Percentiles rank a stretch among this genome's conserved stretches.
Conservation (phyloP, 176 grass and related monocot species). For the Aechmea fasciata region DNA sequence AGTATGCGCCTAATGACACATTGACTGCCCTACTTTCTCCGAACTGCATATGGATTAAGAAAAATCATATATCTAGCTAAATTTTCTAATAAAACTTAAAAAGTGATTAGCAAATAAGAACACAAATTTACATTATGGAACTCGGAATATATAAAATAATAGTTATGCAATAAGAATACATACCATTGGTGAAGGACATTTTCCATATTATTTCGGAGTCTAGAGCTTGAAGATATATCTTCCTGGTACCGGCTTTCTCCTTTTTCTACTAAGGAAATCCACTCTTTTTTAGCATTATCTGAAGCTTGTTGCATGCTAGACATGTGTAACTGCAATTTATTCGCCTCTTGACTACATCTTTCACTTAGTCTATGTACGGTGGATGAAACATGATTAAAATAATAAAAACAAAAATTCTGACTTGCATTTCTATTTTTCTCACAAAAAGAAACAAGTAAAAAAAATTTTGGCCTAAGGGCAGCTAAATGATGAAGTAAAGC, state of each 20-base stretch:
- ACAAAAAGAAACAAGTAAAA: background rate
- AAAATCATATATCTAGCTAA: background rate
- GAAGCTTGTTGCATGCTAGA: slow-evolving; percentile 38
- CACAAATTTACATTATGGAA: background rate
- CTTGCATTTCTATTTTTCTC: background rate
- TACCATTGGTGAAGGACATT: slow-evolving; percentile 48
- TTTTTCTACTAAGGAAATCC: slow-evolving; percentile 26
- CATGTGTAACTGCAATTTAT: slow-evolving; percentile 34
- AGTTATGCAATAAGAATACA: slow-evolving; percentile 11
- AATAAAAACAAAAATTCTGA: background rate
- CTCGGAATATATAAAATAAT: slow-evolving; percentile 23
- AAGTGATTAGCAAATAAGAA: background rate
- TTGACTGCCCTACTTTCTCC: slow-evolving; percentile 32
- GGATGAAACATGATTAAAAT: slow-evolving; percentile 44
- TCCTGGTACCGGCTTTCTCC: slow-evolving; percentile 32
- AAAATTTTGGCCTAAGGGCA: slow-evolving; percentile 2
- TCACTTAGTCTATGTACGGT: slow-evolving; percentile 36
- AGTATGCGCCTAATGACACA: slow-evolving; percentile 44
- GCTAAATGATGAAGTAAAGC: too few species aligned
- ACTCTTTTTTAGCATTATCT: slow-evolving; percentile 33
- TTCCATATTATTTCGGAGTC: slow-evolving; percentile 34
- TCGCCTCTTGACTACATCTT: slow-evolving; percentile 37
- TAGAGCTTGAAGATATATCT: slow-evolving; percentile 24
- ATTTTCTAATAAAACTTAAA: background rate
- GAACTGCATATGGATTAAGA: slow-evolving; percentile 28